phyloP scores from a whole-genome alignment of 768 basidiomycete species.

The Mycena filopes region DNA sequence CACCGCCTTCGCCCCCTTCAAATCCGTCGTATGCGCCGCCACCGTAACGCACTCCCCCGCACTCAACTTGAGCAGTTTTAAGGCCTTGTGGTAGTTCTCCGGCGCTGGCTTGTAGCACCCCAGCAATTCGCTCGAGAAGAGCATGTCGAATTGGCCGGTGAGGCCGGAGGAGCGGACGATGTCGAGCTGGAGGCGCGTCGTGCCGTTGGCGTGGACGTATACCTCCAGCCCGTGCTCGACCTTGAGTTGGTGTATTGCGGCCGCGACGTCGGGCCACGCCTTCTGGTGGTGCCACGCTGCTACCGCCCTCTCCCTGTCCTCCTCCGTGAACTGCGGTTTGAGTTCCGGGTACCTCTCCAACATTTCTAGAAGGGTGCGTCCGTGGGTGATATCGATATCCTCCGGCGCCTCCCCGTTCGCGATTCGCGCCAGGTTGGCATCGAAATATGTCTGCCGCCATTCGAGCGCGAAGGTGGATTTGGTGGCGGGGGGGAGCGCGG shows the following conservation, averaged over 20 bases:
- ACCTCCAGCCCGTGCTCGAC: conserved; percentile 10
- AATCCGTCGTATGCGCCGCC: conserved; percentile 16
- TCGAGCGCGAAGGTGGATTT: conserved; percentile 21
- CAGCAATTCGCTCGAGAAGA: conserved; percentile 25
- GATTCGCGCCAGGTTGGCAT: conserved; percentile 12
- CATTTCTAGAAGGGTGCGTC: conserved; percentile 3
- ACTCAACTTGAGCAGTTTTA: conserved; percentile 4
- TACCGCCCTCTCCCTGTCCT: neutral
- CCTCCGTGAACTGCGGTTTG: conserved; percentile 5
- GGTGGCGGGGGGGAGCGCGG: neutral
- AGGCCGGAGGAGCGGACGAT: conserved; percentile 16
- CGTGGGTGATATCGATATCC: conserved; percentile 17
- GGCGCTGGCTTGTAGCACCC: conserved; percentile 18
- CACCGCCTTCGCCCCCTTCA: conserved; percentile 7
- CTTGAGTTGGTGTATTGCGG: conserved; percentile 9
- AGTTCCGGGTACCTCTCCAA: conserved; percentile 1
- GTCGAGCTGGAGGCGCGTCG: conserved; percentile 26
- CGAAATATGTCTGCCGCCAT: conserved; percentile 24
- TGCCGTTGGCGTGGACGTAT: conserved; percentile 24
- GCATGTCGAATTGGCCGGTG: conserved; percentile 16
- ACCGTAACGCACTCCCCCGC: conserved; percentile 19
- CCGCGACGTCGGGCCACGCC: conserved; percentile 19
- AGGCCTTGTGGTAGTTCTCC: conserved; percentile 11
- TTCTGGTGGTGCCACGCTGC: conserved; percentile 11
- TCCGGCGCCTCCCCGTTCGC: conserved; percentile 7